phyloP scores from a whole-genome alignment of 306 rosid genomes.

The Lathyrus oleraceus region DNA sequence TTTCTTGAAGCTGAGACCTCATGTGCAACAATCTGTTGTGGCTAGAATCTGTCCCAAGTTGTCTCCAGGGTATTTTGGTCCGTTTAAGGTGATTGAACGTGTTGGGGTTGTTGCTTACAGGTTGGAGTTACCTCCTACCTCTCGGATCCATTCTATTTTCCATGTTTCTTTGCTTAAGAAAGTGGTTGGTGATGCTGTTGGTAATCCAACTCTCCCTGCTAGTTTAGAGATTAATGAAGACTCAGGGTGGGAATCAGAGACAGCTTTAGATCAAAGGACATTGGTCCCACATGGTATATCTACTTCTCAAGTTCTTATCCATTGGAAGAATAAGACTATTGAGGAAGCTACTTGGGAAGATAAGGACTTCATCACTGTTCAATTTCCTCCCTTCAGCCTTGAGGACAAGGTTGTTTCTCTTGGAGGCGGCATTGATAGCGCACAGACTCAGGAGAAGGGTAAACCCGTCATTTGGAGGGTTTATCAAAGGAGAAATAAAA shows the following conservation, averaged over 20 bases:
- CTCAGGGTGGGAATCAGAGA: neutral
- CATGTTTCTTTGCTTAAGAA: neutral
- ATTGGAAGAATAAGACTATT: neutral
- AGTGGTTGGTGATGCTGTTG: neutral
- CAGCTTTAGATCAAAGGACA: neutral
- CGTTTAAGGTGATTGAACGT: too few relatives aligned
- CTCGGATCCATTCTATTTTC: neutral
- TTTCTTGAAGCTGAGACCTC: neutral
- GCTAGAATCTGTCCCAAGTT: neutral
- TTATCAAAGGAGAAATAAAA: too few relatives aligned
- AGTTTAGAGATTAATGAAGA: too few relatives aligned
- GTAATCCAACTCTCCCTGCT: too few relatives aligned
- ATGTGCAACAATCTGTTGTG: neutral
- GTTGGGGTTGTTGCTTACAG: neutral
- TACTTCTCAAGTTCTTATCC: too few relatives aligned
- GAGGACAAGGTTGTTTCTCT: too few relatives aligned
- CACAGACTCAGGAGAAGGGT: too few relatives aligned
- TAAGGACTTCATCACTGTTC: neutral
- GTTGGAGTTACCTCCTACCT: neutral
- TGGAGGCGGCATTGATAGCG: too few relatives aligned
- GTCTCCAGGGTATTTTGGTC: neutral
- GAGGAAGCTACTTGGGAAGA: neutral
- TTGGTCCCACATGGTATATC: neutral
- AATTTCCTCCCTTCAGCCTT: neutral
- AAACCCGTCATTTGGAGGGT: too few relatives aligned